phyloP scores from a whole-genome alignment of 257 asterid genomes.

The Fraxinus americana region DNA sequence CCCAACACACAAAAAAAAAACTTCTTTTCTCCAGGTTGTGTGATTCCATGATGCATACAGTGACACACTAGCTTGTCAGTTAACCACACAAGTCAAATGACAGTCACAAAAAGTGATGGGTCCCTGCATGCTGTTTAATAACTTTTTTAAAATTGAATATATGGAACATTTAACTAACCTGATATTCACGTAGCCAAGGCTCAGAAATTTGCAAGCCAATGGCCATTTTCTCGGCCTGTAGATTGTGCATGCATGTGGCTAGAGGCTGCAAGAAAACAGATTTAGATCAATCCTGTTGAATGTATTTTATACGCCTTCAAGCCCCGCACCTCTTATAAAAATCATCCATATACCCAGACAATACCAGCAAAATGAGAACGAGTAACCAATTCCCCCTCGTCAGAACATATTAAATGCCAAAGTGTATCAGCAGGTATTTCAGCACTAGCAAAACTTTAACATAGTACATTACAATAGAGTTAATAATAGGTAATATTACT shows the following conservation, averaged over 20 bases:
- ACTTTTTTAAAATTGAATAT: neutral
- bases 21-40: too few relatives aligned
- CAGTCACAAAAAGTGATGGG: neutral
- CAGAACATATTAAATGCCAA: too few relatives aligned
- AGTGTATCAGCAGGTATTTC: too few relatives aligned
- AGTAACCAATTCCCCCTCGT: neutral
- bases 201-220: slow-evolving; percentile 77
- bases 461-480: too few relatives aligned
- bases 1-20: too few relatives aligned
- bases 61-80: too few relatives aligned
- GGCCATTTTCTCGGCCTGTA: slow-evolving; percentile 86
- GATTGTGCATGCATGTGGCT: slow-evolving; percentile 85
- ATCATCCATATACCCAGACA: neutral
- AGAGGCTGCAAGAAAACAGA: slow-evolving; percentile 68
- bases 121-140: neutral
- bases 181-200: slow-evolving; percentile 94
- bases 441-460: too few relatives aligned
- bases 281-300: neutral
- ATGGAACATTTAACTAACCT: slow-evolving; percentile 46
- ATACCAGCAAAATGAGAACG: neutral
- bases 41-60: too few relatives aligned
- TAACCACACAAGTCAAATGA: neutral
- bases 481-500: too few relatives aligned
- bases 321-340: neutral
- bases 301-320: neutral